Evolutionary conservation across 1,284 basidiomycete species (phyloP), one percentile per base, ranked within the genome.

Genomic region (Tilletia indica): DNA sequence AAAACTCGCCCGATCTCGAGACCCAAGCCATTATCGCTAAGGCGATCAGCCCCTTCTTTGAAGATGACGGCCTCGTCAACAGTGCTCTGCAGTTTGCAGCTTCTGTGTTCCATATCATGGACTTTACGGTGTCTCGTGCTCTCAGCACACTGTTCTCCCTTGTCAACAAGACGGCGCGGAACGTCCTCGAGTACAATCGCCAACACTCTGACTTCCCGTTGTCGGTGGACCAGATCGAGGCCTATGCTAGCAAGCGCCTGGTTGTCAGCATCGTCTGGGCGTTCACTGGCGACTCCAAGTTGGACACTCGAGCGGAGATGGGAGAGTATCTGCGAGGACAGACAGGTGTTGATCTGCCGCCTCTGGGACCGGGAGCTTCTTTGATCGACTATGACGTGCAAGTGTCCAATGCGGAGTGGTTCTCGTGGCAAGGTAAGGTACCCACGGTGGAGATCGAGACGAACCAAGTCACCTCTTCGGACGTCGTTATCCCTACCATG

Each of bases 351-450:
- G 95, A 98, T 79, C 87, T 97, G 14, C 97, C 97, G 1, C 88
- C 90, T 79, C 77, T 85, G 16, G 78, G 78, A 0, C 87, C 89
- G 5, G 94, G 93, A 4, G 90, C 87, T 63, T 95, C 95, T 1
- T 89, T 99, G 68, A 92, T 99, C 82, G 97, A 99, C 85, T 99
- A 89, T 83, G 95, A 99, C 80, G 95, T 99, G 9, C 92, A 95
- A 78, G 90, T 97, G 11, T 67, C 48, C 39, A 73, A 74, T 19
- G 72, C 73, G 36, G 93, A 95, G 76, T 99, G 96, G 96, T 86
- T 90, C 38, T 86, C 92, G 25, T 99, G 97, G 97, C 91, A 45
- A 88, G 91, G 73, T 64, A 73, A 76, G 42, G 97, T 99, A 0
- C 96, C 96, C 0, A 90, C 91, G 54, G 92, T 99, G 79, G 97